Conservation (phyloP, 768 basidiomycete genomes). For the Leccinum barrowsii region DNA sequence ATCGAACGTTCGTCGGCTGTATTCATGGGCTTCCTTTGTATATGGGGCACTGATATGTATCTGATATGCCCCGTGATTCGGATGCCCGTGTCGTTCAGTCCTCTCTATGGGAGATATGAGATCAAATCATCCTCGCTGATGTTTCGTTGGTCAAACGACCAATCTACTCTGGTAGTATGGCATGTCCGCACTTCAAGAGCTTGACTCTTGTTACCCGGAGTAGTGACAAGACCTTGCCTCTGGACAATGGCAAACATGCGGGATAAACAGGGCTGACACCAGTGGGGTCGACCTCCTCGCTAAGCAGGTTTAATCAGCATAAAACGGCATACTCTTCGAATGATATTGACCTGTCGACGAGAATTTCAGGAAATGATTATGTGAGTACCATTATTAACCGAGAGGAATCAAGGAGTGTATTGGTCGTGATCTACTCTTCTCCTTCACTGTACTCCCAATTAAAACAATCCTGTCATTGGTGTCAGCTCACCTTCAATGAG, state of each 20-base stretch:
- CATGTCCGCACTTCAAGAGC: not conserved
- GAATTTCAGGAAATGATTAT: not conserved
- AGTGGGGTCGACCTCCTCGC: not conserved
- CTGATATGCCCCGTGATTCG: too few species aligned
- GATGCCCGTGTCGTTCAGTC: not conserved
- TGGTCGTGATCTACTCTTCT: constrained; percentile 7
- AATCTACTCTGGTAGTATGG: too few species aligned
- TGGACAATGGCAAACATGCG: not conserved
- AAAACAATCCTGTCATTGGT: constrained; percentile 58
- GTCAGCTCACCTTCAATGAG: not conserved
- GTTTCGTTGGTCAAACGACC: not conserved
- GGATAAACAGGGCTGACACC: not conserved
- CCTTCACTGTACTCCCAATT: constrained; percentile 62
- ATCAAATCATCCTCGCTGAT: not conserved
- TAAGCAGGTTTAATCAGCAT: not conserved
- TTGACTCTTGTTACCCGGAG: not conserved
- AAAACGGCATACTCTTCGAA: too few species aligned
- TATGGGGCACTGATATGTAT: not conserved
- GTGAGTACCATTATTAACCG: not conserved
- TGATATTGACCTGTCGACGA: too few species aligned
- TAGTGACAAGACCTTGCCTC: not conserved
- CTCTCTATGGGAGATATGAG: not conserved
- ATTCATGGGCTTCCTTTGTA: too few species aligned
- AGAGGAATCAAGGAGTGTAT: not conserved
- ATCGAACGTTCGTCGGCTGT: too few species aligned